phyloP scores from a whole-genome alignment of 345 rosid genomes.

The Pistacia vera region DNA sequence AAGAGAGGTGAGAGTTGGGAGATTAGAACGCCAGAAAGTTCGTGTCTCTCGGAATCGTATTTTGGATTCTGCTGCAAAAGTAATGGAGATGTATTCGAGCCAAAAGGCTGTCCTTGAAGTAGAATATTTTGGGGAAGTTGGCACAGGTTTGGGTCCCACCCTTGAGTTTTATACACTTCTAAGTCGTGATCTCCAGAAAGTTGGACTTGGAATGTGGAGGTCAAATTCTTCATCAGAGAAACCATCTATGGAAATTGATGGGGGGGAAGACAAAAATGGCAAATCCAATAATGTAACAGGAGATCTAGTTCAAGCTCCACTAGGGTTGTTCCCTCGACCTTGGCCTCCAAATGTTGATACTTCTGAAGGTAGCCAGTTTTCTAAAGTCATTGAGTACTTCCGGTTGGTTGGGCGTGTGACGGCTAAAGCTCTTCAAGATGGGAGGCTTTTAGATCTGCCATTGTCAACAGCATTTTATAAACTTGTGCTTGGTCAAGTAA shows the following conservation, averaged over 20 bases:
- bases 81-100: constrained; percentile 99
- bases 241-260: constrained; percentile 56
- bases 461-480: constrained; percentile 83
- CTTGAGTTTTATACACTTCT: constrained; percentile 95
- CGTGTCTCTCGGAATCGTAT: constrained; percentile 97
- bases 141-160: constrained; percentile 98
- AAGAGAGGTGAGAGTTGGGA: constrained; percentile 93
- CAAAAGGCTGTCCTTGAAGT: constrained; percentile 99
- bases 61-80: constrained; percentile 98
- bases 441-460: constrained; percentile 90
- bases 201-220: constrained; percentile 92
- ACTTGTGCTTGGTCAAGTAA: constrained; percentile 89
- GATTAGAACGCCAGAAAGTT: constrained; percentile 97
- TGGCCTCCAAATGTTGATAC: constrained; percentile 77
- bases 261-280: constrained; percentile 50
- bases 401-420: constrained; percentile 92
- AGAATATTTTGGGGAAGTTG: constrained; percentile 99
- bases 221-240: constrained; percentile 58
- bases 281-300: constrained; percentile 42
- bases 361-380: constrained; percentile 76
- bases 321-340: constrained; percentile 93
- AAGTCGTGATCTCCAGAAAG: constrained; percentile 92
- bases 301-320: constrained; percentile 73
- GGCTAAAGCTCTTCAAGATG: constrained; percentile 99
- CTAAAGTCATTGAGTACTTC: constrained; percentile 78